These are phyloP conservation scores for Diaporthe ilicicola DNA, from an alignment of 2,329 filamentous ascomycete species.

Conservation along the genomic window DNA sequence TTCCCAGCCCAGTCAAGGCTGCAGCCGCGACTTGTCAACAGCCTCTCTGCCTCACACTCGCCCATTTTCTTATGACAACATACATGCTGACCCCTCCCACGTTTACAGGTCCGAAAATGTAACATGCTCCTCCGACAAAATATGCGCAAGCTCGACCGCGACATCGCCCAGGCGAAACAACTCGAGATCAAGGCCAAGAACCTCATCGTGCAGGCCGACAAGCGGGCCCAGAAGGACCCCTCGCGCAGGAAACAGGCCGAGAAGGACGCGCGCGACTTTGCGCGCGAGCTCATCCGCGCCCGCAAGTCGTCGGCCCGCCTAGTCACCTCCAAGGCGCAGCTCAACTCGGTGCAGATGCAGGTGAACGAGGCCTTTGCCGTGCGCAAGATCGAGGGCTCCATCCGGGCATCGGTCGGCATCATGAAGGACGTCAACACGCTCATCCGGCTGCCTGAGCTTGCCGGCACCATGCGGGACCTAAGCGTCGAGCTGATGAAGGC, in stretches of 20 bases:
- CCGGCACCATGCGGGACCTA: conserved; percentile 87
- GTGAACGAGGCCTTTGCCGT: conserved; percentile 96
- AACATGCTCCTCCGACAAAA: conserved; percentile 89
- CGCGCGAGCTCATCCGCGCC: conserved; percentile 83
- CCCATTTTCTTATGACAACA: too few relatives aligned
- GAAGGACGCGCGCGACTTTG: conserved; percentile 86
- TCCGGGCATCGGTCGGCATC: conserved; percentile 85
- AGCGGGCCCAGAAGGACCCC: conserved; percentile 82
- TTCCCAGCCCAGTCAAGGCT: conserved; percentile 3
- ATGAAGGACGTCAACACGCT: conserved; percentile 97
- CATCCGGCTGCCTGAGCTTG: conserved; percentile 84
- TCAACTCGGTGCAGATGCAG: conserved; percentile 95
- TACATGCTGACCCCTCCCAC: conserved; percentile 9
- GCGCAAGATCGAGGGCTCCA: conserved; percentile 93
- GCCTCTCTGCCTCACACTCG: background rate
- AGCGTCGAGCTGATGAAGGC: conserved; percentile 90
- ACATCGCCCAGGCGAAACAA: conserved; percentile 80
- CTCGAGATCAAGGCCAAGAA: conserved; percentile 86
- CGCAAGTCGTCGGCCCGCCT: conserved; percentile 80
- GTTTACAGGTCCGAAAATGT: conserved; percentile 86
- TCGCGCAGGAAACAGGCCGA: conserved; percentile 80
- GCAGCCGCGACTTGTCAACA: background rate
- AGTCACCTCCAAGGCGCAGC: conserved; percentile 87
- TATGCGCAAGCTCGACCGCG: conserved; percentile 92
- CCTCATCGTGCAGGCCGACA: conserved; percentile 84